Evolutionary conservation across 148 eudicot genomes (phyloP).

Genomic region (Spergularia marina): DNA sequence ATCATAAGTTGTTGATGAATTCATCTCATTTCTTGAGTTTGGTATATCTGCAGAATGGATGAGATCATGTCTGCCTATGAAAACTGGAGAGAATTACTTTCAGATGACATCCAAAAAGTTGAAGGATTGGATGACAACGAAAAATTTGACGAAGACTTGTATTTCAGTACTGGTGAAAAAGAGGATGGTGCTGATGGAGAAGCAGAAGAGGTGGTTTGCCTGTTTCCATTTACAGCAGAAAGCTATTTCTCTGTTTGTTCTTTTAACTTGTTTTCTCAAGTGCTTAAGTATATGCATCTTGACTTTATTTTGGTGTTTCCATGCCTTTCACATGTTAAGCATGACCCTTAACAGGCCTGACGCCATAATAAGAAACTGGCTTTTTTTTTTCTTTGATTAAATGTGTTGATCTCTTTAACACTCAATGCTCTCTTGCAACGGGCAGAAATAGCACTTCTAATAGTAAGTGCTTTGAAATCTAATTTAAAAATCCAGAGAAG

Average conservation of each 20-base stretch:
- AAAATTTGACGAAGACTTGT: constrained; percentile 31
- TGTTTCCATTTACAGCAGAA: neutral
- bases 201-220: constrained; percentile 42
- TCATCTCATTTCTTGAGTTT: neutral
- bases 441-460: neutral
- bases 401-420: neutral
- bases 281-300: too few species aligned
- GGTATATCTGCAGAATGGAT: constrained; percentile 60
- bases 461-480: neutral
- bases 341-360: too few species aligned
- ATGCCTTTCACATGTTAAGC: too few species aligned
- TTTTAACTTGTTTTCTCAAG: neutral
- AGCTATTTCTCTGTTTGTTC: neutral
- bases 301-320: too few species aligned
- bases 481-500: neutral
- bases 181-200: constrained; percentile 30
- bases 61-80: constrained; percentile 60
- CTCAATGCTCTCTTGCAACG: neutral
- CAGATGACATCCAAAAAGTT: constrained; percentile 33
- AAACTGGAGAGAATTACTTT: constrained; percentile 47
- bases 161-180: constrained; percentile 38
- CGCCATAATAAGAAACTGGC: too few species aligned
- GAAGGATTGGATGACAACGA: constrained; percentile 2
- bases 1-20: neutral
- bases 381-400: too few species aligned